Evolutionary conservation across 2,329 filamentous ascomycete genomes (phyloP), one percentile per base, ranked within the genome.

Genomic region (Aaosphaeria pasadenensis): DNA sequence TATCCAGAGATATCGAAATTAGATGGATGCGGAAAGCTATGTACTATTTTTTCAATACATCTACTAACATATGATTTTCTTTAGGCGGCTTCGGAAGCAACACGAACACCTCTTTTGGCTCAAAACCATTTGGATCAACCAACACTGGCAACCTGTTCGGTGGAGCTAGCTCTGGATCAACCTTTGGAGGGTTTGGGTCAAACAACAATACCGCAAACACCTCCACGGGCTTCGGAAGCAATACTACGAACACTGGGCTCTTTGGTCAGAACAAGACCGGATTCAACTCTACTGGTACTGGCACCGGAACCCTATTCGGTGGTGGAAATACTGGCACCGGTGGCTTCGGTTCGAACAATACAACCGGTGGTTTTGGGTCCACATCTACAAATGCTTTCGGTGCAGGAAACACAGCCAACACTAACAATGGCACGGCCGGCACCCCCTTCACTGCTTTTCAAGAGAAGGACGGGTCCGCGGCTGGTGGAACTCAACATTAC

Each of bases 391-490:
- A 45, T 32, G 51, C 45, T 5, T 55, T 55, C 31, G 53, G 53
- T 6, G 29, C 17, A 5, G 30, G 30, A 30, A 46, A 39, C 31
- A 29, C 44, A 51, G 33, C 42, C 51, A 48, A 40, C 50, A 53
- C 58, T 28, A 73, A 75, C 56, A 77, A 76, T 50, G 89, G 89
- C 49, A 92, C 89, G 7, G 85, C 78, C 11, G 75, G 65, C 46
- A 71, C 79, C 4, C 79, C 85, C 5, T 95, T 92, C 72, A 73
- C 81, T 51, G 76, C 89, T 0, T 79, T 82, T 42, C 74, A 78
- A 17, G 89, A 95, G 73, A 94, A 92, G 69, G 89, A 95, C 62
- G 71, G 59, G 4, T 42, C 76, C 4, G 82, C 79, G 39, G 79
- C 63, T 5, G 71, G 69, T 13, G 68, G 73, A n/a, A 77, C 72